Conservation (phyloP, 768 basidiomycete species). For the Naganishia randhawae region DNA sequence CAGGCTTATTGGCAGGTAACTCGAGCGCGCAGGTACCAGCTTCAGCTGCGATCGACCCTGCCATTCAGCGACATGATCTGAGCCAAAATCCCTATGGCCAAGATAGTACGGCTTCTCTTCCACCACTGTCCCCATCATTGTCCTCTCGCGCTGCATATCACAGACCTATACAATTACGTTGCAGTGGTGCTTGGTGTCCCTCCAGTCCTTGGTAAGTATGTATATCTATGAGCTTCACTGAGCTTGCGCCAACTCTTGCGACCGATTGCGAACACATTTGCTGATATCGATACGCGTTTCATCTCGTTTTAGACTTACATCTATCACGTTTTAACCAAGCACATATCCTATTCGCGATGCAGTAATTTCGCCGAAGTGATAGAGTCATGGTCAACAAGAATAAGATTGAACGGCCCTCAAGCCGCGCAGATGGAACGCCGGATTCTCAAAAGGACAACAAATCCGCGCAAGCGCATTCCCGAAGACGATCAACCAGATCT, state of each 20-base stretch:
- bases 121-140: no score
- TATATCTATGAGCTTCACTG: background rate
- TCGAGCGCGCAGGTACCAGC: no score
- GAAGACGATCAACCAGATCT: slow-evolving; percentile 7
- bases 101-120: no score
- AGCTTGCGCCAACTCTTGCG: background rate
- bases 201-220: background rate
- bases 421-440: background rate
- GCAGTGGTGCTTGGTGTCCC: background rate
- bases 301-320: background rate
- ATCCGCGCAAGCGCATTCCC: background rate
- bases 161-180: no score
- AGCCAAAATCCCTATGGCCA: no score
- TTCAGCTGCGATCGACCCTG: no score
- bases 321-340: no score
- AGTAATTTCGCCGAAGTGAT: background rate
- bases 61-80: no score
- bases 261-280: background rate
- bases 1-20: no score
- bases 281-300: slow-evolving; percentile 14
- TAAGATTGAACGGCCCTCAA: background rate
- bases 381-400: slow-evolving; percentile 9
- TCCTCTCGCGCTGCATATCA: no score
- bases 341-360: background rate
- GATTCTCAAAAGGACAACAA: background rate